A percentile compares a stretch with the other conserved stretches of the same genome.
Evolutionary conservation across 2,329 filamentous ascomycete genomes (phyloP).

Genomic region (Exophiala oligosperma): DNA sequence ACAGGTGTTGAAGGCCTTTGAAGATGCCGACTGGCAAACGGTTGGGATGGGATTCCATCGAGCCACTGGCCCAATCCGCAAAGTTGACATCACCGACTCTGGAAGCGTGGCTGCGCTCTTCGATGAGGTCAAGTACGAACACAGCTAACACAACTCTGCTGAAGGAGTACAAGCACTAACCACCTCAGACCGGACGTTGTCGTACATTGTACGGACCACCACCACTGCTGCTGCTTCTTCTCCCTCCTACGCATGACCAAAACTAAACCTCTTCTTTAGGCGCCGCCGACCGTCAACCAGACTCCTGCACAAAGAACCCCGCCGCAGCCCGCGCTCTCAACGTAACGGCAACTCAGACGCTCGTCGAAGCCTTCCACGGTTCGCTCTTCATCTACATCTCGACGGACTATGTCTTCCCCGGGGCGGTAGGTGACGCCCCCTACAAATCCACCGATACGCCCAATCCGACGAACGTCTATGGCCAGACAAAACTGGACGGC

Average conservation of each 20-base stretch:
- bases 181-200: slow-evolving; percentile 67
- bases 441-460: slow-evolving; percentile 68
- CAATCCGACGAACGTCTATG: slow-evolving; percentile 76
- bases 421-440: slow-evolving; percentile 78
- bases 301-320: slow-evolving; percentile 79
- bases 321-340: slow-evolving; percentile 73
- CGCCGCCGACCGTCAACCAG: slow-evolving; percentile 84
- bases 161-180: not conserved
- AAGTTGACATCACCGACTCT: slow-evolving; percentile 50
- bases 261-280: slow-evolving; percentile 48
- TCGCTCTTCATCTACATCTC: slow-evolving; percentile 62
- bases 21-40: slow-evolving; percentile 65
- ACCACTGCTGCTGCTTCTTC: not conserved
- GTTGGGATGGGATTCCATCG: slow-evolving; percentile 74
- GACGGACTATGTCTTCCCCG: slow-evolving; percentile 76
- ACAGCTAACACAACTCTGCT: slow-evolving; percentile 4
- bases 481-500: slow-evolving; percentile 71
- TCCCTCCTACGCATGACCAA: not conserved
- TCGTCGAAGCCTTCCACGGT: slow-evolving; percentile 61
- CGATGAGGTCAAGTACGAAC: slow-evolving; percentile 53
- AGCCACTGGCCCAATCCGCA: slow-evolving; percentile 66
- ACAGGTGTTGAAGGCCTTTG: slow-evolving; percentile 72
- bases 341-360: slow-evolving; percentile 65
- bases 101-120: slow-evolving; percentile 49
- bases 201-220: slow-evolving; percentile 67